A percentile compares a stretch with the other conserved stretches of the same genome.
phyloP scores from a whole-genome alignment of 2,329 filamentous ascomycete genomes.

The Botryosphaeria dothidea region DNA sequence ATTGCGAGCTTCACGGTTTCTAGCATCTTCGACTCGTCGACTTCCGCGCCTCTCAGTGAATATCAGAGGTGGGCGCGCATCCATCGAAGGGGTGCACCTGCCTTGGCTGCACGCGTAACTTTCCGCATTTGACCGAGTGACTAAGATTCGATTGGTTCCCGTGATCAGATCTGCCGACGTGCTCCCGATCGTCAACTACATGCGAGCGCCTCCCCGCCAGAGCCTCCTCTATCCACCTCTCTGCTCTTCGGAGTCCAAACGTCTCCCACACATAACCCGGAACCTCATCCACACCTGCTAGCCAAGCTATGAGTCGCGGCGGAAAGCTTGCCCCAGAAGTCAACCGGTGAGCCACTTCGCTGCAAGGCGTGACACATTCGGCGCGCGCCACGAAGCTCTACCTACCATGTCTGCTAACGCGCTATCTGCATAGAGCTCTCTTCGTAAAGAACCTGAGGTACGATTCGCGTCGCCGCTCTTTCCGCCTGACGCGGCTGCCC shows the following conservation, averaged over 20 bases:
- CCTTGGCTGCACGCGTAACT: not conserved
- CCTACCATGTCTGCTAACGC: constrained; percentile 30
- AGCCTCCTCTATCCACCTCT: constrained; percentile 11
- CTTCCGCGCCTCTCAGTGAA: no score
- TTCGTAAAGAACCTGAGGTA: constrained; percentile 99
- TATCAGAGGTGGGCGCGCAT: no score
- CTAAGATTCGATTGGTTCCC: not conserved
- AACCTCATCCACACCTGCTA: constrained; percentile 23
- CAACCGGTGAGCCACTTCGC: constrained; percentile 71
- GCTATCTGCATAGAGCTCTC: constrained; percentile 71
- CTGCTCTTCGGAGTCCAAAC: constrained; percentile 21
- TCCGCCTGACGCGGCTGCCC: not conserved
- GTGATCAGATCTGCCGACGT: no score
- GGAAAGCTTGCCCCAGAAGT: constrained; percentile 99
- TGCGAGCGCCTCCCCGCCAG: constrained; percentile 15
- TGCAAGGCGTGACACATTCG: constrained; percentile 20
- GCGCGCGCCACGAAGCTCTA: constrained; percentile 22
- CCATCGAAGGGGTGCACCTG: no score
- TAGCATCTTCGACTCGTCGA: no score
- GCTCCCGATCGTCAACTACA: not conserved
- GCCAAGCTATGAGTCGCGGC: constrained; percentile 87
- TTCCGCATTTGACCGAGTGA: not conserved
- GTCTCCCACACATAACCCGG: constrained; percentile 18
- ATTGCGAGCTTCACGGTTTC: no score
- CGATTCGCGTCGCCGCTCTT: not conserved